Base-by-base conservation (phyloP, 164 flowering plant species). In the Vitis labrusca region DNA sequence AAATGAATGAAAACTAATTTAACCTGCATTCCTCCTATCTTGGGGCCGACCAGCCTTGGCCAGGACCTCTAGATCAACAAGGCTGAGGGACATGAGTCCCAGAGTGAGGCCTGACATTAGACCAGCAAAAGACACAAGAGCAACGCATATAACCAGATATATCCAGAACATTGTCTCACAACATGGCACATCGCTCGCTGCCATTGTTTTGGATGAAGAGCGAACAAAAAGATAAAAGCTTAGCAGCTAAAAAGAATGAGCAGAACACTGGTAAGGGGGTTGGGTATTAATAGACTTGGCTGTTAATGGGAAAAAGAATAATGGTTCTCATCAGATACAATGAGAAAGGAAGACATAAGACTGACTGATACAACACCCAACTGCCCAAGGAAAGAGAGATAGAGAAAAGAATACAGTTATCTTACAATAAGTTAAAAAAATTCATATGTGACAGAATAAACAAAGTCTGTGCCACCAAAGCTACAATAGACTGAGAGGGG, bases 81-180 rank as follows among this genome's bases (percentile, higher is more conserved):
- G 54, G 53, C 76, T 74, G 48, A 79, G 74, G 10, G 85, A 79
- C 85, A 79, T 78, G 55, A 78, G 80, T 57, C 82, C 85, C 5
- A 81, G 62, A 17, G 85, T 76, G 29, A 81, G 80, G 17, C 85
- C 85, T 12, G 82, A 76, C 79, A 74, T 76, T 50, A 81, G 50
- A 6, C 82, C 82, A 1, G 80, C 78, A 48, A 78, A 76, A 8
- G 13, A 17, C 10, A 81, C 77, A 2, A 78, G 72, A 13, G 57
- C 57, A 2, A 50, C 12, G 27, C 73, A 69, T 52, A 59, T 49
- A 27, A 64, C 37, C 27, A 77, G 68, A 29, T 69, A 63, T 3
- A 69, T 50, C 73, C 79, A 76, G 71, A 76, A 76, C 73, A 68
- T 73, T 0, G 71, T 14, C 64, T 65, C 76, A 50, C 80, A 77